Evolutionary conservation across 768 basidiomycete species (phyloP), one percentile per base, ranked within the genome.

Genomic region (Daedalea quercina): DNA sequence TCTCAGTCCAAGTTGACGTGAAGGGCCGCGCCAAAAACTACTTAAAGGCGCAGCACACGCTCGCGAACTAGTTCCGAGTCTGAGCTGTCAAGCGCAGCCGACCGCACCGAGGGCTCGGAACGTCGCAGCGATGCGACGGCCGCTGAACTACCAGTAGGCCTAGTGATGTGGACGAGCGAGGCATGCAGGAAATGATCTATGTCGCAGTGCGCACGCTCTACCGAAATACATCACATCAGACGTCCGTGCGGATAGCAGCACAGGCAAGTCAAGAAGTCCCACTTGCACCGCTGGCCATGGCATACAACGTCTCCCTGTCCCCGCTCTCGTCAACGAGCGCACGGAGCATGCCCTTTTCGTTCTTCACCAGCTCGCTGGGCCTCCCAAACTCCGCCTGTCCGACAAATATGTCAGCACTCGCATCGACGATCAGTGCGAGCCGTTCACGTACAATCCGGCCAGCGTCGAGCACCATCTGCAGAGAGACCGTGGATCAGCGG

Each of bases 371-470:
- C 15, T 60, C 63, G 19, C 61, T 64, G 0, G 80, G 80, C 20
- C 67, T 66, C 55, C 76, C 80, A 49, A 71, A 80, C 57, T 80
- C 77, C 40, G 76, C 65, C 58, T 62, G 24, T 22, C 23, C n/a
- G n/a, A n/a, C 3, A 23, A 20, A 42, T 2, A 25, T 15, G 9
- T 25, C 22, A 42, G 28, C 9, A 9, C 19, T 23, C n/a, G 17
- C 8, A 11, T 15, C 8, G n/a, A 15, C 31, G 26, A 12, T 15
- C 37, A 6, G 19, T 3, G 15, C 15, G 25, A 23, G 34, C 9
- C 20, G 40, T 51, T 66, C 43, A 75, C 42, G 61, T 50, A 74
- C 73, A 20, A 74, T 63, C 15, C 59, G 67, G 31, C 74, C 74
- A 9, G 67, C 65, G 37, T 75, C 74, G 8, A 74, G 67, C 15